Conservation (phyloP, 495 filamentous ascomycete genomes). For the Xanthoparmelia taractica region DNA sequence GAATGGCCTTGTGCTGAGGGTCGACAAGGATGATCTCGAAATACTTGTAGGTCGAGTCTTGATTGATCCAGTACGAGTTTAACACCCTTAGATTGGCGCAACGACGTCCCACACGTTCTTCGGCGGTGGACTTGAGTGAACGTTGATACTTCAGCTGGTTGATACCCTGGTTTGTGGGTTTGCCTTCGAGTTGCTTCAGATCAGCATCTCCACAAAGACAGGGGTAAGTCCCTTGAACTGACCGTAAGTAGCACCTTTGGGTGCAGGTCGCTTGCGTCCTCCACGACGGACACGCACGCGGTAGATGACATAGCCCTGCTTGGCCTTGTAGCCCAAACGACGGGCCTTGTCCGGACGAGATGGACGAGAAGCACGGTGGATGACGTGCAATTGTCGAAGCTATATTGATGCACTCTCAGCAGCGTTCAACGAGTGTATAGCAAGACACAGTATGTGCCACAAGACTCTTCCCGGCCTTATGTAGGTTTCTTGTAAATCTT, state of each 20-base stretch:
- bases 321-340: constrained; percentile 99
- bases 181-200: constrained; percentile 51
- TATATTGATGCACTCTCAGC: constrained; percentile 99
- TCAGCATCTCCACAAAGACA: constrained; percentile 19
- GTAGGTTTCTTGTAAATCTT: not conserved
- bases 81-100: constrained; percentile 97
- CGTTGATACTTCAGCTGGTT: constrained; percentile 99
- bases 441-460: constrained; percentile 48
- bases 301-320: constrained; percentile 99
- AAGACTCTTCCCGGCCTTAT: constrained; percentile 1
- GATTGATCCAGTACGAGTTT: constrained; percentile 99
- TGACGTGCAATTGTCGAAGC: constrained; percentile 97
- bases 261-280: constrained; percentile 89
- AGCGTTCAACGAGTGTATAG: constrained; percentile 99
- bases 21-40: constrained; percentile 99
- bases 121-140: constrained; percentile 90
- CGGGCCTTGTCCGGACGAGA: constrained; percentile 99
- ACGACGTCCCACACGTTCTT: constrained; percentile 98
- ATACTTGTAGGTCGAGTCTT: constrained; percentile 99
- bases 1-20: constrained; percentile 99
- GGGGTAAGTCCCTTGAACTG: constrained; percentile 30
- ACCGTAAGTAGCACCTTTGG: constrained; percentile 99
- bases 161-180: constrained; percentile 99
- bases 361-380: constrained; percentile 96
- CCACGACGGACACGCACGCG: constrained; percentile 94